phyloP scores from a whole-genome alignment of 2,329 filamentous ascomycete species.

The Hymenoscyphus repandus region DNA sequence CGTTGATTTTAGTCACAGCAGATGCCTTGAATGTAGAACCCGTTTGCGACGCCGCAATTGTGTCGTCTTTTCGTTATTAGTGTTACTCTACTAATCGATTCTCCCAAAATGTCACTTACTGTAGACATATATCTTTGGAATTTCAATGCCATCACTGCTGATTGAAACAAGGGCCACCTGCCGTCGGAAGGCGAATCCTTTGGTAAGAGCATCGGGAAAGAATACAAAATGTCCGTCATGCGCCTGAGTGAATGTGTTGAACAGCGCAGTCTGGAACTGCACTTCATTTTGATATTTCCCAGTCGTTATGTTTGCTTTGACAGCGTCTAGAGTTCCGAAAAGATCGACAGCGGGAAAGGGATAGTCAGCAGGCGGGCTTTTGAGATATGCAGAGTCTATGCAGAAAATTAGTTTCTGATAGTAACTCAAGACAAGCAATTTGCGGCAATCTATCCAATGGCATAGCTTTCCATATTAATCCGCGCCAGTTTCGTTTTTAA shows the following conservation, averaged over 20 bases:
- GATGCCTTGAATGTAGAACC: slow-evolving; percentile 39
- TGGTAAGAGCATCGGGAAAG: slow-evolving; percentile 19
- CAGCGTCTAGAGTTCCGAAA: slow-evolving; percentile 36
- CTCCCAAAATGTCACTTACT: slow-evolving; percentile 4
- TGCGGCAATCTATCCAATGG: too few relatives aligned
- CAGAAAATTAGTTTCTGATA: too few relatives aligned
- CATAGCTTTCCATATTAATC: neutral
- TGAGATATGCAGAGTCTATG: slow-evolving; percentile 5
- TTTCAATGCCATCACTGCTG: slow-evolving; percentile 49
- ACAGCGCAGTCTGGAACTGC: slow-evolving; percentile 49
- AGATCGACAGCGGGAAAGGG: slow-evolving; percentile 42
- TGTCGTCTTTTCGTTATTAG: neutral
- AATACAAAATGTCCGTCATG: slow-evolving; percentile 60
- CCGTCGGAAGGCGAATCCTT: slow-evolving; percentile 45
- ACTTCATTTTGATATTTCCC: slow-evolving; percentile 44
- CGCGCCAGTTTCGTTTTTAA: neutral
- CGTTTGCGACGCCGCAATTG: neutral
- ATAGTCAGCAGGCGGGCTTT: slow-evolving; percentile 44
- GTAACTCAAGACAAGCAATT: too few relatives aligned
- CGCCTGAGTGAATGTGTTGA: slow-evolving; percentile 43
- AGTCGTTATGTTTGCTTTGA: slow-evolving; percentile 35
- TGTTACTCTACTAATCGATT: neutral
- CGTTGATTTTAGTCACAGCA: slow-evolving; percentile 49
- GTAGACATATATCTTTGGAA: slow-evolving; percentile 43
- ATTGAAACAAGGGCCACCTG: slow-evolving; percentile 50